Base-by-base conservation (phyloP, 1,284 basidiomycete genomes). In the Cryptococcus floricola region DNA sequence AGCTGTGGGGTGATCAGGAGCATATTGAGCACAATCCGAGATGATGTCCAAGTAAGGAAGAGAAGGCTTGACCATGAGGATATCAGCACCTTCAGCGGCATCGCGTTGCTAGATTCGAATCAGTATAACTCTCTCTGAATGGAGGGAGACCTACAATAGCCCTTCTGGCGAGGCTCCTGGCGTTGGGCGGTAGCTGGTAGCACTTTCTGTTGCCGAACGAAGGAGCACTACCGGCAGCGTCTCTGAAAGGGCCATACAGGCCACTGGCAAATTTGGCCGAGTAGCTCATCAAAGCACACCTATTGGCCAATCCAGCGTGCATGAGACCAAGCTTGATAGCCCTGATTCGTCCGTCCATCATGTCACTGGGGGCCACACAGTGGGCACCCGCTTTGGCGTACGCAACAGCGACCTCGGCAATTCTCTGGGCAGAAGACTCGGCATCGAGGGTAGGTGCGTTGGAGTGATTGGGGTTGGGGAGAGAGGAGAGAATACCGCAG, bases 31-130 rank as follows among this genome's bases (percentile, higher is more conserved):
- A 23, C 92, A 92, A 69, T 97, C 92, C 38, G 88, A 83, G 59
- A 99, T 87, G 73, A 98, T 87, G 78, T 99, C 96, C 50, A 98
- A 88, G 80, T 98, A 98, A 0, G 94, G 94, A 57, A 98, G 77
- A 0, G 91, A 84, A 10, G 96, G 96, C 75, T 99, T 99, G 72
- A 99, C 92, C 95, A 99, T 98, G 71, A 99, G 86, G 66, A 98
- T 91, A 74, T 99, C 96, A 16, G 96, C 96, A 23, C 96, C 96
- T 79, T 99, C 95, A n/a, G 73, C 78, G 0, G 85, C 83, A 73
- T 99, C 96, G 45, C 93, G 88, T 81, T 85, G 79, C 92, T 96
- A 71, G n/a, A 14, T 9, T 16, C 48, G 31, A 41, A 38, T 50
- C 23, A 46, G 38, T 12, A 13, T 28, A n/a, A 2, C 13, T 2